A percentile compares a stretch with the other conserved stretches of the same genome.
Evolutionary conservation across 2,329 filamentous ascomycete species (phyloP).

Genomic region (Cephalotrichum gorgonifer): DNA sequence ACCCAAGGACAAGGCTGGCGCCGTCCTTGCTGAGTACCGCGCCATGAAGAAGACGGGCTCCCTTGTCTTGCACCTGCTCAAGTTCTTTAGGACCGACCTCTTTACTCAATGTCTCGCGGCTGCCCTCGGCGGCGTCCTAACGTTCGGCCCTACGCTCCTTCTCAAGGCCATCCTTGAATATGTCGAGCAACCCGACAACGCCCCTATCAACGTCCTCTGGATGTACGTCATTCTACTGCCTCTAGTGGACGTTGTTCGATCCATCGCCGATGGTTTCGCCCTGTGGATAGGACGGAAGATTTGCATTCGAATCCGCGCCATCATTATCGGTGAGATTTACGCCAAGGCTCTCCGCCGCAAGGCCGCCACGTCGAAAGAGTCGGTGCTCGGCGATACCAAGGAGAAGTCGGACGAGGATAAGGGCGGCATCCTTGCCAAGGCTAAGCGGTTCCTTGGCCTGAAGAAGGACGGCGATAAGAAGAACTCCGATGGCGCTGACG

Average conservation of each 20-base stretch:
- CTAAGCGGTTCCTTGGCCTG: slow-evolving; percentile 49
- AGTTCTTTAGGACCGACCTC: slow-evolving; percentile 71
- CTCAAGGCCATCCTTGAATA: slow-evolving; percentile 88
- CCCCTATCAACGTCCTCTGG: slow-evolving; percentile 84
- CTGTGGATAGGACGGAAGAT: slow-evolving; percentile 92
- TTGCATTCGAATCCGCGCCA: slow-evolving; percentile 83
- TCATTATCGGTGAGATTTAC: slow-evolving; percentile 96
- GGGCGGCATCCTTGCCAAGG: slow-evolving; percentile 31
- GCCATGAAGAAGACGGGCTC: slow-evolving; percentile 73
- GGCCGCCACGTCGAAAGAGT: slow-evolving; percentile 68
- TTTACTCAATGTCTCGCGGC: slow-evolving; percentile 74
- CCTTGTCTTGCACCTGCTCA: slow-evolving; percentile 69
- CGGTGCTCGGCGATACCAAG: slow-evolving; percentile 52
- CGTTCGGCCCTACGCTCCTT: slow-evolving; percentile 83
- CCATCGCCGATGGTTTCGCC: slow-evolving; percentile 73
- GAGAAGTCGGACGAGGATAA: slow-evolving; percentile 28
- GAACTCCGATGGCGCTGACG: slow-evolving; percentile 18
- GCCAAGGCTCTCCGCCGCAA: slow-evolving; percentile 89
- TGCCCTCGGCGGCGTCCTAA: slow-evolving; percentile 67
- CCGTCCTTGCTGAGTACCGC: slow-evolving; percentile 72
- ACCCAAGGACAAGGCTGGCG: slow-evolving; percentile 76
- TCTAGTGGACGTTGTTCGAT: slow-evolving; percentile 69
- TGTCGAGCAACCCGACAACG: slow-evolving; percentile 69
- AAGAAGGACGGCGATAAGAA: slow-evolving; percentile 28
- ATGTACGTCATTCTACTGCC: slow-evolving; percentile 89